Percentiles rank a stretch among this genome's conserved stretches.
Conservation (phyloP, 306 rosid genomes). For the Trichosanthes truncata region DNA sequence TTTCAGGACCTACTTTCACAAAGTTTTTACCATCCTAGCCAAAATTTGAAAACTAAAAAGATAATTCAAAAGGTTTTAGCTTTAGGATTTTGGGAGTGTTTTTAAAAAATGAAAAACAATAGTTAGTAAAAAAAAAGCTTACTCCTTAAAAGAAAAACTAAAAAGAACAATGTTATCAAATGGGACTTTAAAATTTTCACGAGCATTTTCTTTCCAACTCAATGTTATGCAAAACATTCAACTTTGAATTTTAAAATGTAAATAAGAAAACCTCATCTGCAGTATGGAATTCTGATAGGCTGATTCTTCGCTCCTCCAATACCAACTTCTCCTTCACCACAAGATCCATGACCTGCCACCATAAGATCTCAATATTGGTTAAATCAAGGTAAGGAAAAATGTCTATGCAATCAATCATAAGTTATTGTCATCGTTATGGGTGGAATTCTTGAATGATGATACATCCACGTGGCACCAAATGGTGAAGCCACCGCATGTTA, state of each 20-base stretch:
- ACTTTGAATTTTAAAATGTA: not conserved
- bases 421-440: not conserved
- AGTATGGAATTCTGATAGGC: conserved; percentile 74
- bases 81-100: not conserved
- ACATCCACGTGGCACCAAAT: not conserved
- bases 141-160: not conserved
- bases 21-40: not conserved
- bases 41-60: not conserved
- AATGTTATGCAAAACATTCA: not conserved
- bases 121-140: not conserved
- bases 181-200: not conserved
- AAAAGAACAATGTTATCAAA: not conserved
- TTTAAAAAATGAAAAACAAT: not conserved
- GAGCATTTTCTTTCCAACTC: not conserved
- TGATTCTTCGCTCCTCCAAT: conserved; percentile 70
- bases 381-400: not conserved
- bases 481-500: not conserved
- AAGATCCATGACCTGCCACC: conserved; percentile 64
- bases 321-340: conserved; percentile 49
- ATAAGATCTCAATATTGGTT: not conserved
- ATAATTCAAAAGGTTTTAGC: not conserved
- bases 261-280: conserved; percentile 63
- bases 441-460: not conserved
- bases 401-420: not conserved
- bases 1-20: not conserved